Percentiles rank a stretch among this genome's conserved stretches.
Conservation (phyloP, 805 yeast species). For the Hanseniaspora hatyaiensis region DNA sequence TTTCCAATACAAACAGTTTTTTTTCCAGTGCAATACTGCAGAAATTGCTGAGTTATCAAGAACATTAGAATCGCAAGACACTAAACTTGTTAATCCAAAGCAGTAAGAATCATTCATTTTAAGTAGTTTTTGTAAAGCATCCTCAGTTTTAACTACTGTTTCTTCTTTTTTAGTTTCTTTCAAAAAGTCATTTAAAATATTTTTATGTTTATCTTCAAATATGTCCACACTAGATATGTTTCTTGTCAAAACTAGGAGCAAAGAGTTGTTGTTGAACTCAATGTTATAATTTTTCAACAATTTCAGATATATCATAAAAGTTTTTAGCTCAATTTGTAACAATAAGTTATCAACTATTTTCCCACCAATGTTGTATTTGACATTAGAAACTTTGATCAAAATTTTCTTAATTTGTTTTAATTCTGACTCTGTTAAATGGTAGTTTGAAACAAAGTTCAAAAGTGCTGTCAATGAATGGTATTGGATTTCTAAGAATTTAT, state of each 20-base stretch:
- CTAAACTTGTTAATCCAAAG: slow-evolving; percentile 46
- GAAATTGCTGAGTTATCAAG: too few relatives aligned
- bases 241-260: slow-evolving; percentile 31
- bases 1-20: too few relatives aligned
- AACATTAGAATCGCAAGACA: too few relatives aligned
- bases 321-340: slow-evolving; percentile 34
- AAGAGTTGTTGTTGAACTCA: slow-evolving; percentile 34
- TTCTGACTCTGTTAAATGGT: slow-evolving; percentile 33
- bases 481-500: slow-evolving; percentile 40
- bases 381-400: slow-evolving; percentile 36
- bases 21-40: too few relatives aligned
- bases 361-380: slow-evolving; percentile 24
- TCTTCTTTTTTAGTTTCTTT: slow-evolving; percentile 20
- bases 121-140: slow-evolving; percentile 22
- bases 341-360: slow-evolving; percentile 26
- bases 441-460: slow-evolving; percentile 37
- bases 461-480: slow-evolving; percentile 50
- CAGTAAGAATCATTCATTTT: slow-evolving; percentile 34
- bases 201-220: slow-evolving; percentile 17
- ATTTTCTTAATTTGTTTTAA: slow-evolving; percentile 38
- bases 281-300: slow-evolving; percentile 27
- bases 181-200: slow-evolving; percentile 13
- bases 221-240: slow-evolving; percentile 38
- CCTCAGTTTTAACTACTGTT: slow-evolving; percentile 19
- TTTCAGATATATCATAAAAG: slow-evolving; percentile 36